These are phyloP conservation scores for Pleurotus pulmonarius DNA, from an alignment of 768 basidiomycete genomes.

Conservation along the genomic window DNA sequence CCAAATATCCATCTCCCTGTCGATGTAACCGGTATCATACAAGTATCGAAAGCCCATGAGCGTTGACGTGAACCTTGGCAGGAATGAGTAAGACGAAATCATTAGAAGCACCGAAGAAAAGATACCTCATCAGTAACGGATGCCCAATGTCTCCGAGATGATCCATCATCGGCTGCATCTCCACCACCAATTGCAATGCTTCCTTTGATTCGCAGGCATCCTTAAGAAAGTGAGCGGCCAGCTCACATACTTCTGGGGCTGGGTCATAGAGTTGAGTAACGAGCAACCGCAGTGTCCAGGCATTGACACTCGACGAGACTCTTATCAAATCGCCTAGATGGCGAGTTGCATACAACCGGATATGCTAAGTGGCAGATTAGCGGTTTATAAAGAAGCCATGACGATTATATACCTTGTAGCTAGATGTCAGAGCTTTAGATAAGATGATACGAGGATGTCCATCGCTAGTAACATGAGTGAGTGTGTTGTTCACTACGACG, in stretches of 20 bases:
- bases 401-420: slow-evolving; percentile 59
- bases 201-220: slow-evolving; percentile 85
- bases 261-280: slow-evolving; percentile 97
- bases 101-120: slow-evolving; percentile 30
- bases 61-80: slow-evolving; percentile 85
- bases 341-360: slow-evolving; percentile 84
- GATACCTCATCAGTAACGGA: slow-evolving; percentile 72
- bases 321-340: slow-evolving; percentile 83
- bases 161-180: slow-evolving; percentile 92
- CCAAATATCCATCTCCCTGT: slow-evolving; percentile 95
- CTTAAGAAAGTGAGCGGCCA: slow-evolving; percentile 86
- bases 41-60: slow-evolving; percentile 90
- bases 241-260: slow-evolving; percentile 82
- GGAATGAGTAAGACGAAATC: background rate
- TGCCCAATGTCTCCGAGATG: slow-evolving; percentile 93
- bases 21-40: slow-evolving; percentile 88
- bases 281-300: slow-evolving; percentile 88
- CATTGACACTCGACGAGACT: slow-evolving; percentile 56
- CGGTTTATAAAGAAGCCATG: background rate
- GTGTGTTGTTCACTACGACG: background rate
- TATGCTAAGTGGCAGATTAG: slow-evolving; percentile 49
- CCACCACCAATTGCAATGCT: slow-evolving; percentile 84
- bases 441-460: slow-evolving; percentile 92
- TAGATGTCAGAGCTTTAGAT: slow-evolving; percentile 92
- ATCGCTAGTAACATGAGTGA: slow-evolving; percentile 52